Percentiles rank a stretch among this genome's conserved stretches.
Conservation (phyloP, 768 basidiomycete genomes). For the Hortiboletus campestris region DNA sequence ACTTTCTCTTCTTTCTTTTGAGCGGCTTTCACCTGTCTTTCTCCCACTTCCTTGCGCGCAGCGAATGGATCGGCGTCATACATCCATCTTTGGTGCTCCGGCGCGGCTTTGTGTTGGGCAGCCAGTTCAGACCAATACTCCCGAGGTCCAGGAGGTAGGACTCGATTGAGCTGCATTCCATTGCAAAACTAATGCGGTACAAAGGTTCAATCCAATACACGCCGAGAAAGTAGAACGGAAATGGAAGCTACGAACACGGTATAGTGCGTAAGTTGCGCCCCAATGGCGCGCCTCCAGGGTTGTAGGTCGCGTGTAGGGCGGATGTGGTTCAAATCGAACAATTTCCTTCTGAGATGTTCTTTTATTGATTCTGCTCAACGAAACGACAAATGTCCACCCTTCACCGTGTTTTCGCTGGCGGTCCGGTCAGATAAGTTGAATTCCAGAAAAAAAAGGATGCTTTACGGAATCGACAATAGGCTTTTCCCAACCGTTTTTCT, state of each 20-base stretch:
- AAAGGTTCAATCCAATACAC: constrained; percentile 10
- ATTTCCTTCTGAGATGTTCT: constrained; percentile 68
- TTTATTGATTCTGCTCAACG: constrained; percentile 63
- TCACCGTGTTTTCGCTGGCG: constrained; percentile 45
- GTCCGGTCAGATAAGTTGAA: constrained; percentile 7
- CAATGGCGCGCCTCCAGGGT: constrained; percentile 85
- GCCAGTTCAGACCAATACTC: constrained; percentile 86
- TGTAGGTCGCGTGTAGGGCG: constrained; percentile 63
- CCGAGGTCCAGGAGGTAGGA: constrained; percentile 79
- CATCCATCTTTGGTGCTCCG: constrained; percentile 80
- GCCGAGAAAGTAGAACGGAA: background rate
- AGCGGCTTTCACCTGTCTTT: constrained; percentile 58
- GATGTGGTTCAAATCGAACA: constrained; percentile 72
- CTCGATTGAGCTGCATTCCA: constrained; percentile 65
- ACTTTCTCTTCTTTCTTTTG: constrained; percentile 42
- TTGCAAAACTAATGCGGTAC: constrained; percentile 62
- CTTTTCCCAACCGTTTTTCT: constrained; percentile 88
- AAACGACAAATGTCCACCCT: constrained; percentile 66
- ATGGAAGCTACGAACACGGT: constrained; percentile 62
- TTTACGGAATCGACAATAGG: constrained; percentile 74
- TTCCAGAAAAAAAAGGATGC: background rate
- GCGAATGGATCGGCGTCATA: constrained; percentile 85
- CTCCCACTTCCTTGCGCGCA: constrained; percentile 63
- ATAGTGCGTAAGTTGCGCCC: constrained; percentile 85
- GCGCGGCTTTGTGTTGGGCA: constrained; percentile 62